Conservation (phyloP, 1,284 basidiomycete genomes). For the Pseudozyma pruni region DNA sequence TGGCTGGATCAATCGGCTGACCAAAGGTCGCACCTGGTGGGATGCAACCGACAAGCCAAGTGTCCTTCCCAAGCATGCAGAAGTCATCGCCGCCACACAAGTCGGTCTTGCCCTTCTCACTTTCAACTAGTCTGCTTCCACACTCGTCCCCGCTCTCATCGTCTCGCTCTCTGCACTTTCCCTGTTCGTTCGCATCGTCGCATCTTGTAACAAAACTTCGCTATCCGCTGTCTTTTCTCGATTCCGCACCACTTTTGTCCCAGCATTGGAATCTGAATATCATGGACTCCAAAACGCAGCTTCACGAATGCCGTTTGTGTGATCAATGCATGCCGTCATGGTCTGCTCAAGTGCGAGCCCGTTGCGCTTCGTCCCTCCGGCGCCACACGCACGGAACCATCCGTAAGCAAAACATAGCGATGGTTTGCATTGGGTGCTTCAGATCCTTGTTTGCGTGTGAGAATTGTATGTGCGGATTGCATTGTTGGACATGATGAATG, state of each 20-base stretch:
- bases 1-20: slow-evolving; percentile 44
- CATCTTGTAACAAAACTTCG: neutral
- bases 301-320: too few species aligned
- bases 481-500: neutral
- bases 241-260: too few species aligned
- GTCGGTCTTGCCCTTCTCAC: slow-evolving; percentile 38
- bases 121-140: slow-evolving; percentile 23
- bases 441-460: slow-evolving; percentile 2
- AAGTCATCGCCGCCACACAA: slow-evolving; percentile 27
- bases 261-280: neutral
- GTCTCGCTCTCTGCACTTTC: slow-evolving; percentile 1
- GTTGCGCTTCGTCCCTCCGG: too few species aligned
- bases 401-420: too few species aligned
- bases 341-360: too few species aligned
- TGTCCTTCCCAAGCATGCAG: slow-evolving; percentile 23
- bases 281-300: too few species aligned
- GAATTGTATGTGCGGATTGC: neutral
- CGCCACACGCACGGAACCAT: too few species aligned
- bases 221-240: neutral
- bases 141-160: neutral
- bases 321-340: too few species aligned
- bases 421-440: too few species aligned
- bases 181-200: slow-evolving; percentile 12
- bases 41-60: slow-evolving; percentile 10
- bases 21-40: slow-evolving; percentile 37